phyloP scores from a whole-genome alignment of 2,329 filamentous ascomycete species.

The Harringtonia lauricola region DNA sequence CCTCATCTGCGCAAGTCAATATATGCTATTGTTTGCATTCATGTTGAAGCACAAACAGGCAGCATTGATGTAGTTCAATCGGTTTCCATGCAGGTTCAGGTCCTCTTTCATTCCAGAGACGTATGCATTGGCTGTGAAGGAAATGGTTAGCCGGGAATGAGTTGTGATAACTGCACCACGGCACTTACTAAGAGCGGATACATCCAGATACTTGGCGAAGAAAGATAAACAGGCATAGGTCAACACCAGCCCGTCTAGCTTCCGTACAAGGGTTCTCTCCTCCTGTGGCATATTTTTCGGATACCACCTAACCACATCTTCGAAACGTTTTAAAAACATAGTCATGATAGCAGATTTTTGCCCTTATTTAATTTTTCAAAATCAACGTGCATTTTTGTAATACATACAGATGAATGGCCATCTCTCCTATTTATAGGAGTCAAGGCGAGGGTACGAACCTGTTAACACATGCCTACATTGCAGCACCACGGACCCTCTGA shows the following conservation, averaged over 20 bases:
- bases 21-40: background rate
- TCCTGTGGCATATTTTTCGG: too few relatives aligned
- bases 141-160: too few relatives aligned
- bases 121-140: conserved; percentile 39
- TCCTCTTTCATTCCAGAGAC: conserved; percentile 34
- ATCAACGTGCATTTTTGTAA: too few relatives aligned
- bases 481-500: too few relatives aligned
- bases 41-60: conserved; percentile 3
- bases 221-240: conserved; percentile 30
- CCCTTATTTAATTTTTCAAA: too few relatives aligned
- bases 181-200: conserved; percentile 25
- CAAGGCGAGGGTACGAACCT: too few relatives aligned
- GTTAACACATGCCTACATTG: too few relatives aligned
- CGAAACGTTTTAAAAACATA: too few relatives aligned
- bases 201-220: conserved; percentile 35
- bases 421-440: too few relatives aligned
- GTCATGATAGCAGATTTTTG: too few relatives aligned
- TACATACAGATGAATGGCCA: too few relatives aligned
- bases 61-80: conserved; percentile 28
- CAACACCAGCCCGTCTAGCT: conserved; percentile 36
- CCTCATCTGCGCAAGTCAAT: conserved; percentile 14
- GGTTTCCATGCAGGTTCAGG: conserved; percentile 27
- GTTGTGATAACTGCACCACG: background rate
- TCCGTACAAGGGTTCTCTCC: conserved; percentile 33
- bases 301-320: too few relatives aligned